These are phyloP conservation scores for Cordyceps javanica DNA, from an alignment of 2,329 filamentous ascomycete genomes.

Conservation along the genomic window DNA sequence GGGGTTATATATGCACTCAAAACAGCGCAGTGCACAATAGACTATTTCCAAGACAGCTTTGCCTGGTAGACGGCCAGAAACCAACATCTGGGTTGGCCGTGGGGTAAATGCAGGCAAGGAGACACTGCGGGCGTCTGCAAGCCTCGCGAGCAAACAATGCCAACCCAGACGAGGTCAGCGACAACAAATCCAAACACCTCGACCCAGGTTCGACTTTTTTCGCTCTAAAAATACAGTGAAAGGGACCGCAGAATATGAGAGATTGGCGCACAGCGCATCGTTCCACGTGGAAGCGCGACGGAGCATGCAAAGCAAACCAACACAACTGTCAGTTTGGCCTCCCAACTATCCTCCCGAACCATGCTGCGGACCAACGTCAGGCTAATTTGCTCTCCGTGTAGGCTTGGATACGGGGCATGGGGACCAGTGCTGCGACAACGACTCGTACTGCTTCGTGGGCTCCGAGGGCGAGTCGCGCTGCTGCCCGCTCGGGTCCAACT, in stretches of 20 bases:
- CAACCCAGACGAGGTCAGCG: background rate
- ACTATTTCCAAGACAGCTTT: constrained; percentile 40
- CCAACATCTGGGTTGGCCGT: background rate
- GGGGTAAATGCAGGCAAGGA: background rate
- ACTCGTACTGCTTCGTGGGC: constrained; percentile 40
- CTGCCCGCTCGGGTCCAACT: constrained; percentile 38
- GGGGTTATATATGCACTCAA: constrained; percentile 27
- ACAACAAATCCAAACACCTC: background rate
- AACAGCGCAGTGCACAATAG: constrained; percentile 22
- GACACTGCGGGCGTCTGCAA: background rate
- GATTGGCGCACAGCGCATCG: background rate
- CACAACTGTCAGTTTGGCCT: constrained; percentile 1
- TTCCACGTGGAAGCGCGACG: background rate
- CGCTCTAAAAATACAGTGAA: background rate
- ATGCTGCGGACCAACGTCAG: background rate
- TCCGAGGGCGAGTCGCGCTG: constrained; percentile 28
- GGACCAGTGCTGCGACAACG: constrained; percentile 36
- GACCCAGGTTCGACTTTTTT: no score
- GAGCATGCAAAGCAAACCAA: background rate
- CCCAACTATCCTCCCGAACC: background rate
- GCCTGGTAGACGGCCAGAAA: constrained; percentile 28
- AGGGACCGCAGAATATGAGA: background rate
- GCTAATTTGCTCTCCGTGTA: constrained; percentile 15
- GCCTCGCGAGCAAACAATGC: background rate
- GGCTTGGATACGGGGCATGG: constrained; percentile 36